Conservation (phyloP, 352 stramenopile genomes). For the Phytophthora colocasiae region DNA sequence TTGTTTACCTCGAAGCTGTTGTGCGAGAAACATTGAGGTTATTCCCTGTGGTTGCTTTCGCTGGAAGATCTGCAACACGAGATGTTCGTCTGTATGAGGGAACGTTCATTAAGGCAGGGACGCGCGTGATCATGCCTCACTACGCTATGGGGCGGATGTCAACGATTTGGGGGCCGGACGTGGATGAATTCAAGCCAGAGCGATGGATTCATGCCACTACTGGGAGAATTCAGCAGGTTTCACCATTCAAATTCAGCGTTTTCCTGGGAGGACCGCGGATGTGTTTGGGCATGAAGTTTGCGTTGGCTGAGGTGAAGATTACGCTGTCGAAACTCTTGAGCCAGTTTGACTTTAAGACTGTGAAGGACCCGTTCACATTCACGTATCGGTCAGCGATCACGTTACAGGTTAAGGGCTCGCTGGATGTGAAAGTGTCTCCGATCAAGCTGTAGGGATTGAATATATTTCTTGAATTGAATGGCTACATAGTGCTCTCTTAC, state of each 20-base stretch:
- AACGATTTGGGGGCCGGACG: conserved; percentile 72
- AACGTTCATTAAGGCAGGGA: conserved; percentile 64
- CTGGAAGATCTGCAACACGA: conserved; percentile 50
- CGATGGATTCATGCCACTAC: conserved; percentile 62
- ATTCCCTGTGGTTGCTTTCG: conserved; percentile 67
- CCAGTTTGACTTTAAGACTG: conserved; percentile 54
- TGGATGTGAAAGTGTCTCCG: conserved; percentile 37
- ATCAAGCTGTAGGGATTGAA: not conserved
- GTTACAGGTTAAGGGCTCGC: conserved; percentile 48
- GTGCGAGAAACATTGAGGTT: conserved; percentile 65
- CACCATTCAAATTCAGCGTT: conserved; percentile 67
- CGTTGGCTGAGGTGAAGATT: conserved; percentile 71
- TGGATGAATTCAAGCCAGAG: conserved; percentile 67
- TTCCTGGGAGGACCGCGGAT: conserved; percentile 75
- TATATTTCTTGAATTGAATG: no score
- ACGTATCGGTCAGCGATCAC: conserved; percentile 56
- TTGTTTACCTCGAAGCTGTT: conserved; percentile 61
- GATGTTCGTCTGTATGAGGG: conserved; percentile 76
- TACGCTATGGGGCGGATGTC: conserved; percentile 68
- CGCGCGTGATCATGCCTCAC: conserved; percentile 62
- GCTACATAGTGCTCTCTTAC: no score
- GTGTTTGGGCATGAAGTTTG: conserved; percentile 78
- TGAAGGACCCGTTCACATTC: conserved; percentile 48
- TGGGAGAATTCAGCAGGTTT: conserved; percentile 51
- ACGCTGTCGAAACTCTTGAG: conserved; percentile 59